These are phyloP conservation scores for Strobilomyces confusus DNA, from an alignment of 768 basidiomycete genomes.

Conservation along the genomic window DNA sequence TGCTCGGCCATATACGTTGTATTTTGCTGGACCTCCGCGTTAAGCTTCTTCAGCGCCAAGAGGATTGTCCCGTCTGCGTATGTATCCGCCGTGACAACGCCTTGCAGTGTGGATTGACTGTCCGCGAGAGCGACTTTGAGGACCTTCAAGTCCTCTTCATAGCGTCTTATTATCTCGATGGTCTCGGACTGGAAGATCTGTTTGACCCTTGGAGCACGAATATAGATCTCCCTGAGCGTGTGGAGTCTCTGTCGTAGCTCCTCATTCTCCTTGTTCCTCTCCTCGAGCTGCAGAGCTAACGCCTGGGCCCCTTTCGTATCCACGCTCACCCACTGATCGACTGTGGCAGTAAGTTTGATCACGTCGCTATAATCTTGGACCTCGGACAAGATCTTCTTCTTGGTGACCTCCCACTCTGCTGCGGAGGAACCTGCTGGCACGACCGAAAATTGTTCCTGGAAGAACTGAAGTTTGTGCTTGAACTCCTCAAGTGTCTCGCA, in stretches of 20 bases:
- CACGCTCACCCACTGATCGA: conserved; percentile 6
- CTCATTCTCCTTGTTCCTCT: neutral
- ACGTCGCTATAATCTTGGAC: neutral
- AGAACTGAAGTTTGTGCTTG: neutral
- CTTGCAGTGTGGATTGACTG: neutral
- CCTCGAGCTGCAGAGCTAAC: neutral
- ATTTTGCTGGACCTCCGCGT: conserved; percentile 9
- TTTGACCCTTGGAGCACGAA: conserved; percentile 2
- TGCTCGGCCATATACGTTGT: conserved; percentile 7
- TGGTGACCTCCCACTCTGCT: neutral
- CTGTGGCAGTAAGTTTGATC: conserved; percentile 5
- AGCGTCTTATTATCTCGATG: conserved; percentile 1
- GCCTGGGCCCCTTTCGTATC: conserved; percentile 6
- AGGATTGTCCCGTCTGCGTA: conserved; percentile 5
- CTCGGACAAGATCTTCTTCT: too few relatives aligned
- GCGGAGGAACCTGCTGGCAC: neutral
- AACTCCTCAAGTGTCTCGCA: neutral
- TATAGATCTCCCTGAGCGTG: conserved; percentile 7
- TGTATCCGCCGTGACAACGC: conserved; percentile 2
- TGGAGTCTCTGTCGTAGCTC: neutral
- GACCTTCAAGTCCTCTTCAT: neutral
- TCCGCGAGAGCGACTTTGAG: neutral
- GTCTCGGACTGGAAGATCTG: conserved; percentile 13
- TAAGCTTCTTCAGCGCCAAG: neutral
- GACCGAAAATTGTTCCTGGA: neutral